Base-by-base conservation (phyloP, 2,329 filamentous ascomycete species). In the Thielaviopsis populi region DNA sequence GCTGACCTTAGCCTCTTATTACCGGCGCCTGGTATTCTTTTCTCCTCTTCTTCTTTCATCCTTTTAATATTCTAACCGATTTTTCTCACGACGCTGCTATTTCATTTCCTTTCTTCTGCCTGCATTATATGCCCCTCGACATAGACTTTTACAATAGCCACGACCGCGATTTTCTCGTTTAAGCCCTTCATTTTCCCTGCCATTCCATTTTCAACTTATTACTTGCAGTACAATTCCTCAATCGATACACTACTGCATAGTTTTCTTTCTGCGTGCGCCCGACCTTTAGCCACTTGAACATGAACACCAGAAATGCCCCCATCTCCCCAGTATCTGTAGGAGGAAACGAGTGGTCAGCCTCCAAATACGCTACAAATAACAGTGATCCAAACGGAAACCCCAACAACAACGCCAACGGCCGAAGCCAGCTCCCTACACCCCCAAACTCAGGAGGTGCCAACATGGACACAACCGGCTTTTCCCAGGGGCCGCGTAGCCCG, bases 271-370 rank as follows among this genome's bases (percentile, higher is more conserved):
- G 58, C 37, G 37, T 54, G 54, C 24, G 30, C 48, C 27, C 24
- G 19, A 40, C 30, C 48, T 40, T 60, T 19, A 37, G 54, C 43
- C 37, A 56, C 59, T 61, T 48, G 59, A 82, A 74, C 77, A 88
- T 89, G 86, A 88, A 83, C 78, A 81, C 79, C 73, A 83, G 82
- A 76, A 85, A 87, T 82, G 85, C 83, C 76, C 86, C 86, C 72
- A 80, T 91, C 74, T 91, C 89, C 72, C 89, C 89, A 72, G 82
- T 90, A 74, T 94, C 89, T 76, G 77, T 88, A 80, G 86, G 87
- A 74, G 89, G 86, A 73, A 91, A 85, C 78, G 89, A 94, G 73
- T 94, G 87, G 86, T 88, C 87, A 59, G 82, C 80, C 69, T 81
- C 82, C 68, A 84, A 84, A 71, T 88, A 89, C 74, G 81, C 84